Base-by-base conservation (phyloP, 495 filamentous ascomycete species). In the Penicillium cosmopolitanum region DNA sequence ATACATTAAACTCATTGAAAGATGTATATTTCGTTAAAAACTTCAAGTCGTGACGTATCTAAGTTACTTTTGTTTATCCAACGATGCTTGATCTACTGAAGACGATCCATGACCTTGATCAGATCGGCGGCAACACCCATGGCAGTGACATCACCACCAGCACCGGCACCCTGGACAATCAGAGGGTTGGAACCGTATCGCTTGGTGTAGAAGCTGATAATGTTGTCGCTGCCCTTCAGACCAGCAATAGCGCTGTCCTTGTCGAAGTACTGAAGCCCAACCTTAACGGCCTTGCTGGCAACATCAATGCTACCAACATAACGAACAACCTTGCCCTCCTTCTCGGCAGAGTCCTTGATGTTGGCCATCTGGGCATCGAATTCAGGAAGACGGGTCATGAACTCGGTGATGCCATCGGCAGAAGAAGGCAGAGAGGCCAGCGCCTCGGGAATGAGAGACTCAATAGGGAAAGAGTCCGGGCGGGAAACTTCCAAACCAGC, bases 201-300 rank as follows among this genome's bases (percentile, higher is more conserved):
- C 80, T 93, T 88, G 46, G 95, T 97, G 75, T 95, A 96, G 82
- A 98, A 96, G 82, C 87, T 95, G 67, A 98, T 95, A 69, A 97
- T 94, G 79, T 98, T 98, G 71, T 97, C 95, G 74, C 92, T 97
- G 38, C 95, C 95, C 81, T 96, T 96, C 56, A 98, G 79, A 36
- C 89, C 89, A 31, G 94, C 95, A 74, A 98, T 96, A 33, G 95
- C 87, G 68, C 90, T 89, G 46, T 88, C 87, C 64, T 82, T 86
- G 51, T 91, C 88, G 53, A 96, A 92, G 81, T 86, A 88, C 81
- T 96, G 89, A 66, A 98, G 73, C 9, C 93, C 94, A 51, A 97
- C 93, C 73, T 90, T 93, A 65, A 97, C 87, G 61, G 85, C 74
- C 68, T 90, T 87, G 53, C 80, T 82, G 36, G 72, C 81, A 23